A percentile compares a stretch with the other conserved stretches of the same genome.
Evolutionary conservation across 164 flowering plant species (phyloP).

Genomic region (Buxus sempervirens): DNA sequence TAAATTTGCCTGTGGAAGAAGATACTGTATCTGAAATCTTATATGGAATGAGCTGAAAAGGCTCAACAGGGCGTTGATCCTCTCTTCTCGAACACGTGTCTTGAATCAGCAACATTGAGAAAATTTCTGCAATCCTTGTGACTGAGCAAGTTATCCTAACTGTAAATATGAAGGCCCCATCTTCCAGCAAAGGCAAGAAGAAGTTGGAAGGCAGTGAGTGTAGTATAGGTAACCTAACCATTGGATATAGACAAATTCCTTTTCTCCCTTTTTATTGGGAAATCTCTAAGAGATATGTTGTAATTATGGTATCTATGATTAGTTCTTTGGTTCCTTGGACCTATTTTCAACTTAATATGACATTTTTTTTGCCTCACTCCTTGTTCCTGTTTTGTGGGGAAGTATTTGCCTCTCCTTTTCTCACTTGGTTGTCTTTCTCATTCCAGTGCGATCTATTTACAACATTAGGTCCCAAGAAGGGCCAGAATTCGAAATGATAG

Average conservation of each 20-base stretch:
- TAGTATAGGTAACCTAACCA: slow-evolving; percentile 3
- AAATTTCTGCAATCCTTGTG: slow-evolving; percentile 10
- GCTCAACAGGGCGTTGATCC: background rate
- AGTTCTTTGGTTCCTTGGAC: background rate
- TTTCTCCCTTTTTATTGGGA: slow-evolving; percentile 5
- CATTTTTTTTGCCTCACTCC: too few species aligned
- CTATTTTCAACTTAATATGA: too few species aligned
- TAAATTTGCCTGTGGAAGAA: slow-evolving; percentile 40
- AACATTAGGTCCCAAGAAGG: too few species aligned
- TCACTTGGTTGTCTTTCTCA: too few species aligned
- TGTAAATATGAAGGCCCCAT: slow-evolving; percentile 8
- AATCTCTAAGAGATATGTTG: slow-evolving; percentile 11
- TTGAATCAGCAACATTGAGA: background rate
- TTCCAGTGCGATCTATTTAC: too few species aligned
- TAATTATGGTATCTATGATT: slow-evolving; percentile 12
- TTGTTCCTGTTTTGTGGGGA: too few species aligned
- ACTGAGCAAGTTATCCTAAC: slow-evolving; percentile 7
- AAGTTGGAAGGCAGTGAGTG: background rate
- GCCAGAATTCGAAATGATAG: too few species aligned
- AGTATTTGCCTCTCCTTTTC: too few species aligned
- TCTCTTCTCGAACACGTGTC: too few species aligned
- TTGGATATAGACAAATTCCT: slow-evolving; percentile 16
- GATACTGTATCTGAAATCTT: slow-evolving; percentile 6
- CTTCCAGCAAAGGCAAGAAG: background rate
- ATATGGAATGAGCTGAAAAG: slow-evolving; percentile 19